Evolutionary conservation across 257 asterid species (phyloP), one percentile per base, ranked within the genome.

Genomic region (Misopates orontium): DNA sequence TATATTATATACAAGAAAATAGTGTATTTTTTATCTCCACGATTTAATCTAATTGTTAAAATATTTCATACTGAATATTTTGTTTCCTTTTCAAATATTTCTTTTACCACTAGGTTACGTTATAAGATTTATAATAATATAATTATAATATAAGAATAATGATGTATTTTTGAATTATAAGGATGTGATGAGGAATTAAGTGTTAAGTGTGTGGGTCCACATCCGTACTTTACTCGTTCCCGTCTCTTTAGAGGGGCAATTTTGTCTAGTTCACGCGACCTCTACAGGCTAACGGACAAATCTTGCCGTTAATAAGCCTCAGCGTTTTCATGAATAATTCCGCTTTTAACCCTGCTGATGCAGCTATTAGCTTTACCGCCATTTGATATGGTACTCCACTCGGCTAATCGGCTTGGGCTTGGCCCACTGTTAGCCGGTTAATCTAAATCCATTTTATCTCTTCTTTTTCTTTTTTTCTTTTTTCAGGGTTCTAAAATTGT

Each of bases 341-440:
- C 71, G 13, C 14, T 71, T 19, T 8, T 66, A 15, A 67, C 73
- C 77, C 68, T 62, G 61, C 49, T 1, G 39, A 6, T 16, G 45
- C 53, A 22, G 67, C 66, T 48, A 6, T 28, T 18, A 20, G 17
- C 19, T 42, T 31, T 11, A 6, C 17, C n/a, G 17, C n/a, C 25
- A 15, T 14, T 19, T n/a, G 20, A 16, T 11, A 4, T 10, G 62
- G 10, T 19, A 45, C 10, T 36, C 8, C 42, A 36, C 42, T 36
- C 42, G 57, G 70, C 56, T 51, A 20, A 48, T 48, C 62, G 60
- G 66, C 74, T 67, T 3, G 53, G 6, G 72, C 72, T 53, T n/a
- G n/a, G n/a, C n/a, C n/a, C n/a, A 61, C 67, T 62, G 57, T 61
- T 50, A 66, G 71, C 78, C 16, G 20, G 72, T 22, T 44, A 42